These are phyloP conservation scores for Fusarium ramigenum DNA, from an alignment of 2,329 filamentous ascomycete species.

Conservation along the genomic window DNA sequence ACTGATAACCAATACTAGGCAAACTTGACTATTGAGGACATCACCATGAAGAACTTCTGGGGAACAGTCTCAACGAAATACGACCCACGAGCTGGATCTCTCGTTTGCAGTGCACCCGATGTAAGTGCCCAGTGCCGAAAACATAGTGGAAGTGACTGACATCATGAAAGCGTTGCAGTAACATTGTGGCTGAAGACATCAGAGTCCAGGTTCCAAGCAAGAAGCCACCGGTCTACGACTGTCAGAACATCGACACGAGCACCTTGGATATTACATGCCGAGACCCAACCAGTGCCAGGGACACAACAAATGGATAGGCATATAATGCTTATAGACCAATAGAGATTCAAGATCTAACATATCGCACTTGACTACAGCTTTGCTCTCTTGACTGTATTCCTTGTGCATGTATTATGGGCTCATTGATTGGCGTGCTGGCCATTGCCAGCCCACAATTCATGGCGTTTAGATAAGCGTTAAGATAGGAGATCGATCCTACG, in stretches of 20 bases:
- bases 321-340: background rate
- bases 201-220: constrained; percentile 37
- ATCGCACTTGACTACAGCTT: background rate
- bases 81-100: constrained; percentile 43
- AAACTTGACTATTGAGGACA: constrained; percentile 40
- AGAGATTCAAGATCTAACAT: too few species aligned
- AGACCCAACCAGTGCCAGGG: constrained; percentile 9
- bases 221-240: constrained; percentile 37
- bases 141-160: background rate
- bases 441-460: background rate
- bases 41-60: constrained; percentile 45
- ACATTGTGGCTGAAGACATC: constrained; percentile 38
- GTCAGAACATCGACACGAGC: constrained; percentile 28
- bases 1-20: constrained; percentile 22
- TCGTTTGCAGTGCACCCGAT: constrained; percentile 45
- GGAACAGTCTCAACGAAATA: constrained; percentile 43
- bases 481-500: background rate
- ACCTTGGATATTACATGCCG: constrained; percentile 33
- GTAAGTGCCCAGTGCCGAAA: constrained; percentile 11
- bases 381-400: background rate
- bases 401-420: background rate
- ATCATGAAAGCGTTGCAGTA: constrained; percentile 32
- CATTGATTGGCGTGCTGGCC: too few species aligned
- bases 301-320: constrained; percentile 18
- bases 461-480: background rate